Base-by-base conservation (phyloP, 352 stramenopile genomes). In the Globisporangium carolinianum region DNA sequence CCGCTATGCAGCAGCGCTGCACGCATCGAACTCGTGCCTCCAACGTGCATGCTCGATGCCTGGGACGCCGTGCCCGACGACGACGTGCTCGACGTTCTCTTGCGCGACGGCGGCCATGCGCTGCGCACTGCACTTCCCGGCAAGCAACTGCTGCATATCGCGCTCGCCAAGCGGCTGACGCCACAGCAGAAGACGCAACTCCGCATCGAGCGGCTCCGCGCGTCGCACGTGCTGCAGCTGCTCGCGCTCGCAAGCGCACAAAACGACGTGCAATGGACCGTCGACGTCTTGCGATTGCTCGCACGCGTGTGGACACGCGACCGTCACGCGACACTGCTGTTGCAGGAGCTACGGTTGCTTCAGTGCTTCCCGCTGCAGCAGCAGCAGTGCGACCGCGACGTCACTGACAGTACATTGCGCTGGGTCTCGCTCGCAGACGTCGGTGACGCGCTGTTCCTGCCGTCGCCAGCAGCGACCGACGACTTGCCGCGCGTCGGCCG, bases 261-360 rank as follows among this genome's bases (percentile, higher is more conserved):
- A 52, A 69, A 83, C 35, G 66, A 82, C 46, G 51, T 69, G 1
- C n/a, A 55, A 2, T 73, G 72, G 62, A 73, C 73, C 3, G 68
- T 73, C 8, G 60, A 71, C 10, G 56, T 91, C 36, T 47, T 91
- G 1, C 50, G 72, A 17, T 46, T 88, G 1, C 61, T 93, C 11
- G 63, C 63, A n/a, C 86, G 79, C 47, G 37, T 92, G 35, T 83
- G 71, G 69, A 75, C 74, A 43, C 72, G 71, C 38, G 76, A 88
- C 53, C 72, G 73, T 7, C 72, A 85, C 51, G 63, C 66, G 1
- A 47, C 53, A 0, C 62, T 90, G 36, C 47, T 86, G 15, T 56
- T 79, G 4, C 71, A 90, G 49, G 83, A 92, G 61, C 61, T 93
- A 37, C 71, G 79, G 14, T 60, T 86, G n/a, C 76, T 91, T 58